phyloP scores from a whole-genome alignment of 208 protist genomes.

The Leishmania major region DNA sequence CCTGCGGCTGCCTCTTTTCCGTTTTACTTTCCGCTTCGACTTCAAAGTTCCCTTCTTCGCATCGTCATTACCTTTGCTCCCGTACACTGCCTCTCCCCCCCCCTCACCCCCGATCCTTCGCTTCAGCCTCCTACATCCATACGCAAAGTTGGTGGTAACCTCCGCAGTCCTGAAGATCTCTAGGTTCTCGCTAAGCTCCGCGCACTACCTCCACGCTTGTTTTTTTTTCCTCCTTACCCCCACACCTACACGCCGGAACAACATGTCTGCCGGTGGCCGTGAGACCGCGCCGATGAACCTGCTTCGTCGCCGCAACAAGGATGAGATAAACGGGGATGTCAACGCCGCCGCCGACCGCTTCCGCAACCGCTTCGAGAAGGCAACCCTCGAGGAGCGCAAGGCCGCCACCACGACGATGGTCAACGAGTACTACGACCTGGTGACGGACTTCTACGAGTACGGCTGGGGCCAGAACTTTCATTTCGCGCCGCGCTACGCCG shows the following conservation, averaged over 20 bases:
- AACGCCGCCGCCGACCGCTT: slow-evolving; percentile 75
- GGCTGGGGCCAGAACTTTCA: slow-evolving; percentile 97
- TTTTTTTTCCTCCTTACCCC: not conserved
- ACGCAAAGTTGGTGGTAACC: not conserved
- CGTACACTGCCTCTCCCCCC: not conserved
- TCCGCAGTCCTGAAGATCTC: not conserved
- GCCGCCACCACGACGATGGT: slow-evolving; percentile 73
- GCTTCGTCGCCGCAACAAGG: slow-evolving; percentile 54
- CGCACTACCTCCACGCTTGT: not conserved
- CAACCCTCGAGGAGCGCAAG: slow-evolving; percentile 65
- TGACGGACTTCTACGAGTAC: slow-evolving; percentile 97
- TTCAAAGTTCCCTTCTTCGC: not conserved
- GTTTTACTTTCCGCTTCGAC: not conserved
- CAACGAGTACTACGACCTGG: slow-evolving; percentile 97
- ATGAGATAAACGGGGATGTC: slow-evolving; percentile 61
- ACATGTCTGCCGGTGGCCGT: slow-evolving; percentile 66
- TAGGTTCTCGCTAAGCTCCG: not conserved
- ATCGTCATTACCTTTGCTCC: not conserved
- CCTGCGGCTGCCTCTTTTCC: not conserved
- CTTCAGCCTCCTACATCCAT: not conserved
- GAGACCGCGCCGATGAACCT: slow-evolving; percentile 54
- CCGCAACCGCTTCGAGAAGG: slow-evolving; percentile 81
- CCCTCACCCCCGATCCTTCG: too few relatives aligned
- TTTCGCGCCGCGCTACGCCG: slow-evolving; percentile 85
- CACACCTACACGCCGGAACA: not conserved